Conservation (phyloP, 2,329 filamentous ascomycete species). For the Diaporthe australafricana region DNA sequence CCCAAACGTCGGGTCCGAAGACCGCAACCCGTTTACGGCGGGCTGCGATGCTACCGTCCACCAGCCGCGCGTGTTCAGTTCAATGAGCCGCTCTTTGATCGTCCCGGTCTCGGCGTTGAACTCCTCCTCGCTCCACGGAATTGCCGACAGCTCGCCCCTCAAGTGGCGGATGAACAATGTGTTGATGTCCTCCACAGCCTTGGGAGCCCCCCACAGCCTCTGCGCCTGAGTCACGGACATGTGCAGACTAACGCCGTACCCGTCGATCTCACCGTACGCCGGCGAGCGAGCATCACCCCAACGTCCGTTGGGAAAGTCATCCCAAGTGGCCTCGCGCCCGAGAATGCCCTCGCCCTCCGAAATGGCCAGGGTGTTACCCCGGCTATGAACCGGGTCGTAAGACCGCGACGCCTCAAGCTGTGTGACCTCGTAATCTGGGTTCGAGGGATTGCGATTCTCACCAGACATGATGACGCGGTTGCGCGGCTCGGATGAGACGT, state of each 20-base stretch:
- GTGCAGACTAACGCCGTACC: conserved; percentile 96
- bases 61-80: conserved; percentile 85
- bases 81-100: conserved; percentile 81
- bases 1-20: conserved; percentile 82
- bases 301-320: conserved; percentile 96
- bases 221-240: conserved; percentile 88
- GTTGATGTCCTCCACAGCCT: conserved; percentile 77
- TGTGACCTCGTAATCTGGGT: conserved; percentile 76
- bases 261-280: conserved; percentile 95
- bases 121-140: conserved; percentile 95
- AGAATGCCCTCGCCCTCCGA: conserved; percentile 92
- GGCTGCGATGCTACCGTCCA: conserved; percentile 98
- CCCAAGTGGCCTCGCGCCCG: conserved; percentile 96
- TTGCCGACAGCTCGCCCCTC: conserved; percentile 79
- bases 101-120: conserved; percentile 84
- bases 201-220: conserved; percentile 86
- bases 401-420: conserved; percentile 84
- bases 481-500: conserved; percentile 84
- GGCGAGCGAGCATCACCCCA: conserved; percentile 95
- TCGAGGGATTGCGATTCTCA: conserved; percentile 60
- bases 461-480: conserved; percentile 88
- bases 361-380: conserved; percentile 89
- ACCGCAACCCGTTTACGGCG: conserved; percentile 86
- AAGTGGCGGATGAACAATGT: conserved; percentile 85
- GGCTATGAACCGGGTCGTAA: conserved; percentile 77